These are phyloP conservation scores for Lipomyces anomalus DNA, from an alignment of 805 yeast genomes.

Conservation along the genomic window DNA sequence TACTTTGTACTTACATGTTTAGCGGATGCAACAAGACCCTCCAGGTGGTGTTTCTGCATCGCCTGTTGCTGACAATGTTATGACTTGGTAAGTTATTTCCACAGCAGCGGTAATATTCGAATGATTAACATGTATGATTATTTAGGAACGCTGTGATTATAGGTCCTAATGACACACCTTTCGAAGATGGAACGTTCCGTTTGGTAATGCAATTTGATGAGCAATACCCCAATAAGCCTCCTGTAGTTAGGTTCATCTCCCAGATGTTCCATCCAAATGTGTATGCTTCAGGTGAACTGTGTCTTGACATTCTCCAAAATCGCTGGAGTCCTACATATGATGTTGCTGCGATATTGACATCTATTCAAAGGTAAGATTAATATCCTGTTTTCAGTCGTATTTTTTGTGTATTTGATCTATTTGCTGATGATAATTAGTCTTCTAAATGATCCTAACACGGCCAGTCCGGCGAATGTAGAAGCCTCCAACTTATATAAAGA, in stretches of 20 bases:
- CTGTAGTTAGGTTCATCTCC: conserved; percentile 80
- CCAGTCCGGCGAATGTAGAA: conserved; percentile 96
- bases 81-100: conserved; percentile 60
- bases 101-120: conserved; percentile 5
- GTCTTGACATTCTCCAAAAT: conserved; percentile 92
- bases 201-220: conserved; percentile 85
- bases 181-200: conserved; percentile 95
- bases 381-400: background rate
- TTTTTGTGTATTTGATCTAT: background rate
- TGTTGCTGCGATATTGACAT: conserved; percentile 89
- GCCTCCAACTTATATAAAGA: conserved; percentile 94
- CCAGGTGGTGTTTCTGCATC: conserved; percentile 98
- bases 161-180: conserved; percentile 96
- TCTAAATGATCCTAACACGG: conserved; percentile 91
- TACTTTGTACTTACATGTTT: conserved; percentile 24
- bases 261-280: conserved; percentile 99
- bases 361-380: conserved; percentile 59
- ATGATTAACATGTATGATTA: background rate
- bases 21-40: conserved; percentile 96
- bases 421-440: conserved; percentile 35
- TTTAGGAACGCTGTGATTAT: conserved; percentile 90
- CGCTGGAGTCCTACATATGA: conserved; percentile 99
- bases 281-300: conserved; percentile 89
- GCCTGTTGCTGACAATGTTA: conserved; percentile 93
- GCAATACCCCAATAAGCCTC: conserved; percentile 97